Evolutionary conservation across 306 rosid species (phyloP), one percentile per base, ranked within the genome.

Genomic region (Castanea crenata): DNA sequence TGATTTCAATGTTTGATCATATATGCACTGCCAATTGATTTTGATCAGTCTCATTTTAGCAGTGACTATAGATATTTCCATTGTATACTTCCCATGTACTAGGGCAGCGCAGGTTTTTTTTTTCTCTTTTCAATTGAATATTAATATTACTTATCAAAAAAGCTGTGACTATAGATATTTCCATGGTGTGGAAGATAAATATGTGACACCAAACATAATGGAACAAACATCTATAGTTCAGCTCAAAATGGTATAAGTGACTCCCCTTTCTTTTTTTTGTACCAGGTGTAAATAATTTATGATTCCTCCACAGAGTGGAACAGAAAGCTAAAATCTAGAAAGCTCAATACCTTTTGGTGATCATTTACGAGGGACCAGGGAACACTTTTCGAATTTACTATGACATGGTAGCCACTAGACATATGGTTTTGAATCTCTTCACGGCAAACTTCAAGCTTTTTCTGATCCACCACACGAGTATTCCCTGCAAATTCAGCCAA

Each of bases 281-380:
- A 21, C 5, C 11, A 58, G 67, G 34, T 4, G 71, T 16, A 31
- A 31, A 29, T 64, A 7, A 16, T 6, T 32, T 16, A 7, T 29
- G 41, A 15, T 31, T 16, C 34, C 20, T 31, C 11, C 72, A 18
- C 6, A 67, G 35, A 67, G 35, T 5, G 6, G 72, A 34, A 67
- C 38, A 34, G 25, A 19, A 19, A 32, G 71, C 52, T 32, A 20
- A 44, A 41, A 32, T 55, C 5, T 5, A 58, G 49, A 64, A 35
- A 67, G 21, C 12, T 74, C 68, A 78, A 75, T 84, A 94, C 98
- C 97, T 92, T 95, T 62, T 90, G 97, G 77, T 84, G 91, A 81
- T 95, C 97, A 41, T 85, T 89, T 74, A 95, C 81, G 63, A 95
- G 96, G 15, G 99, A 95, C 76, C 90, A 76, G 0, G 98, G 99